Evolutionary conservation across 83 land plant species (phyloP).

Genomic region (Isoetes engelmannii): DNA sequence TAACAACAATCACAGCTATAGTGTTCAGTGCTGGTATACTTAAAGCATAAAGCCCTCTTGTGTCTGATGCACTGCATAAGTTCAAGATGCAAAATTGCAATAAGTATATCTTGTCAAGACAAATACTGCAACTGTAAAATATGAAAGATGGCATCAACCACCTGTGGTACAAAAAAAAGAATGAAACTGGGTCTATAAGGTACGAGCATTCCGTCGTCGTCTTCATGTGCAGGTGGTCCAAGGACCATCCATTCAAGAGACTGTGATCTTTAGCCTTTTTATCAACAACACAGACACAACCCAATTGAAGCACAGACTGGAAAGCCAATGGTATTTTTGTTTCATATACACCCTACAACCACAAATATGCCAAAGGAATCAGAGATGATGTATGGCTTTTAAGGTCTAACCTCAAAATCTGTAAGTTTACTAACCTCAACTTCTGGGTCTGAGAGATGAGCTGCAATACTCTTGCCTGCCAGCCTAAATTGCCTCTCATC

Average conservation of each 20-base stretch:
- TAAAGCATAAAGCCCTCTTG: slow-evolving; percentile 63
- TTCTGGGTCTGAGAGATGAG: slow-evolving; percentile 96
- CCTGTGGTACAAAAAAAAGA: slow-evolving; percentile 90
- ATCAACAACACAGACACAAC: slow-evolving; percentile 93
- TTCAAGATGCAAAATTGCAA: neutral
- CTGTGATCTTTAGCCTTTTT: slow-evolving; percentile 43
- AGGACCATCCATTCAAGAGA: slow-evolving; percentile 60
- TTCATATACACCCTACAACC: slow-evolving; percentile 85
- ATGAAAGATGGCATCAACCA: slow-evolving; percentile 15
- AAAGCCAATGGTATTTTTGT: slow-evolving; percentile 71
- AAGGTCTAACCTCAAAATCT: neutral
- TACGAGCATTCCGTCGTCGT: slow-evolving; percentile 90
- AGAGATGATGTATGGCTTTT: too few species aligned
- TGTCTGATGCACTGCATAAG: slow-evolving; percentile 61
- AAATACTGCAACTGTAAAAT: neutral
- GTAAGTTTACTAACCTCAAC: slow-evolving; percentile 58
- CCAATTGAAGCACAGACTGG: slow-evolving; percentile 68
- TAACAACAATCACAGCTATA: slow-evolving; percentile 59
- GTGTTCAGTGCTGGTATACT: slow-evolving; percentile 52
- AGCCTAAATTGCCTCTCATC: slow-evolving; percentile 76
- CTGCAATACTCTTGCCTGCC: slow-evolving; percentile 67
- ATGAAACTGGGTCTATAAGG: slow-evolving; percentile 53
- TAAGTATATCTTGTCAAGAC: neutral
- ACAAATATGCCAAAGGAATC: too few species aligned
- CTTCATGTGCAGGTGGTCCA: slow-evolving; percentile 81